Evolutionary conservation across 345 rosid species (phyloP), one percentile per base, ranked within the genome.

Genomic region (Boechera stricta): DNA sequence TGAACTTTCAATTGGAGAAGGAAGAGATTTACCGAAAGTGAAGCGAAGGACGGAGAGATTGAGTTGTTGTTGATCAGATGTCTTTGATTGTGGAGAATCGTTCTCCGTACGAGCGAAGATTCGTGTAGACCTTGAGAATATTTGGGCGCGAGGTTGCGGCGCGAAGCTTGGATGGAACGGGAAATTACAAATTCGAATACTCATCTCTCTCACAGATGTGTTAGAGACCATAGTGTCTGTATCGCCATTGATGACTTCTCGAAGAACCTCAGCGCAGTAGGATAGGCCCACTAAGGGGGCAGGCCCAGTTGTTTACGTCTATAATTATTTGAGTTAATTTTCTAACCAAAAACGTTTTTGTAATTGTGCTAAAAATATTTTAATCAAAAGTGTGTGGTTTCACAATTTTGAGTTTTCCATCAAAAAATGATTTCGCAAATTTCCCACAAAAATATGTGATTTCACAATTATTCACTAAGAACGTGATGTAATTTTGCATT

Each of bases 41-140:
- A 94, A 90, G 29, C 98, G 96, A 79, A 92, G 97, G 79, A 94
- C 93, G 7, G 97, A 92, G 65, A 94, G 90, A 60, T 86, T 90
- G 73, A 89, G 85, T 18, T 88, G 93, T 48, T 86, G 91, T 67
- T 80, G 81, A 67, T 67, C 77, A 11, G 1, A 15, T 66, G 83
- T 36, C 4, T 65, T 67, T 61, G 57, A 82, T 15, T 41, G 64
- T 45, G 64, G 64, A 9, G 91, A 79, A 68, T 79, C 68, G 61
- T 77, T 67, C 64, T 85, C 86, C 2, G 77, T 26, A 3, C 83
- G 81, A 18, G 87, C 84, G 7, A 60, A 64, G 69, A 80, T 63
- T n/a, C 82, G 54, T 49, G 18, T 32, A 38, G 78, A 56, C 72
- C 74, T 87, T 29, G 21, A 3, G 51, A 59, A 33, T 41, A 9